Evolutionary conservation across 2,329 filamentous ascomycete species (phyloP), one percentile per base, ranked within the genome.

Genomic region (Aspergillus hortae): DNA sequence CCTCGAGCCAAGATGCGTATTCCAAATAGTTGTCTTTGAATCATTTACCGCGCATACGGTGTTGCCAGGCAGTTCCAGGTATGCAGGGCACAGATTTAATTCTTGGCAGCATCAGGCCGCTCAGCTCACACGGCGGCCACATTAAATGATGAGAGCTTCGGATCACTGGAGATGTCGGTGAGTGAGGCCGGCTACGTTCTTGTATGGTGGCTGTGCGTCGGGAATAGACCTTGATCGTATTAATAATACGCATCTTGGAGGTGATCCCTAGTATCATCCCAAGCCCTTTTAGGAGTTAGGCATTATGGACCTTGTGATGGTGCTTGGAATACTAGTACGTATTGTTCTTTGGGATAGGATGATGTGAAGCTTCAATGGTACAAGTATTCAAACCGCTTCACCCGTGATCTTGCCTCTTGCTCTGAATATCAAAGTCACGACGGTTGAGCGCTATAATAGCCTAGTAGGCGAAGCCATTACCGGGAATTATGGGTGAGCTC

Each of bases 201-300:
- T 46, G 46, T 56, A 44, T n/a, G 9, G 6, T 36, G 48, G 36
- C 11, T 38, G 11, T 21, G 25, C 9, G 1, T 43, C 23, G 30
- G 27, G 25, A 35, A 36, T 11, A 35, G 21, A 9, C 19, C 21
- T 44, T 5, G 27, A 46, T 53, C 57, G 56, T 59, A 59, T 59
- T 59, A 51, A n/a, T 59, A 56, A 59, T 59, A 59, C 57, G 57
- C 46, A 23, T 23, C 46, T n/a, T 25, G n/a, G 19, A 35, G 33
- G n/a, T 32, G 36, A n/a, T 30, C 19, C 38, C 15, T 32, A 14
- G 11, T 14, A 11, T 41, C 21, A 35, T 30, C 23, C 27, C 43
- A n/a, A 27, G 9, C 45, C 32, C 48, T 41, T 44, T 15, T 19
- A 41, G n/a, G 48, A 41, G 17, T 15, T 17, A 44, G 44, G 44